Evolutionary conservation across 1,139 yeast genomes (phyloP).

Genomic region (Candida glucosophila): DNA sequence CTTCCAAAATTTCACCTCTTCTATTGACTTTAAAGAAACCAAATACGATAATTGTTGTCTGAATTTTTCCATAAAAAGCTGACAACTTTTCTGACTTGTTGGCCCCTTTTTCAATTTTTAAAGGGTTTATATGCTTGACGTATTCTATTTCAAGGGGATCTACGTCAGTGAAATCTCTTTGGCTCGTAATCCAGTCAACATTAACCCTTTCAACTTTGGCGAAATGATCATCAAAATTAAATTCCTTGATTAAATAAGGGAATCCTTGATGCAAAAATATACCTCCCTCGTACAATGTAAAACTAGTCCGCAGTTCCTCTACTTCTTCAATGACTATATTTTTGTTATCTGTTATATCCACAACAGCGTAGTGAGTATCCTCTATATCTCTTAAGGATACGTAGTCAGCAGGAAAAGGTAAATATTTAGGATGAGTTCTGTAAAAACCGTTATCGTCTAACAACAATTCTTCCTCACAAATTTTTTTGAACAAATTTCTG

Average conservation of each 20-base stretch:
- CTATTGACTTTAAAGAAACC: conserved; percentile 87
- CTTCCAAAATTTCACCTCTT: conserved; percentile 72
- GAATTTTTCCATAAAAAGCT: conserved; percentile 65
- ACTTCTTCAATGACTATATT: conserved; percentile 78
- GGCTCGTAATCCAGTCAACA: conserved; percentile 90
- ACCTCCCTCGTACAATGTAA: conserved; percentile 92
- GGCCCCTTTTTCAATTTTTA: conserved; percentile 7
- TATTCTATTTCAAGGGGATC: conserved; percentile 74
- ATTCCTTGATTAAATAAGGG: conserved; percentile 78
- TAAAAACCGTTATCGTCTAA: conserved; percentile 47
- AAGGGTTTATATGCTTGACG: conserved; percentile 41
- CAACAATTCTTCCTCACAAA: conserved; percentile 37
- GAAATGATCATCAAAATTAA: conserved; percentile 62
- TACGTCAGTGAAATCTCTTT: conserved; percentile 85
- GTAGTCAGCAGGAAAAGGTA: conserved; percentile 73
- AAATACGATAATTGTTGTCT: conserved; percentile 69
- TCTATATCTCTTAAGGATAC: conserved; percentile 80
- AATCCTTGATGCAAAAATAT: conserved; percentile 90
- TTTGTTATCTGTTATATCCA: conserved; percentile 71
- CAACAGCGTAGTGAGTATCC: conserved; percentile 75
- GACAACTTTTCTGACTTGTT: conserved; percentile 43
- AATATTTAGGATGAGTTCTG: conserved; percentile 47
- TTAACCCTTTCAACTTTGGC: conserved; percentile 83
- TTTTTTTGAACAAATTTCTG: conserved; percentile 19
- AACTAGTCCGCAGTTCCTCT: conserved; percentile 84